phyloP scores from a whole-genome alignment of 2,329 filamentous ascomycete species.

The Cercospora brassicicola region DNA sequence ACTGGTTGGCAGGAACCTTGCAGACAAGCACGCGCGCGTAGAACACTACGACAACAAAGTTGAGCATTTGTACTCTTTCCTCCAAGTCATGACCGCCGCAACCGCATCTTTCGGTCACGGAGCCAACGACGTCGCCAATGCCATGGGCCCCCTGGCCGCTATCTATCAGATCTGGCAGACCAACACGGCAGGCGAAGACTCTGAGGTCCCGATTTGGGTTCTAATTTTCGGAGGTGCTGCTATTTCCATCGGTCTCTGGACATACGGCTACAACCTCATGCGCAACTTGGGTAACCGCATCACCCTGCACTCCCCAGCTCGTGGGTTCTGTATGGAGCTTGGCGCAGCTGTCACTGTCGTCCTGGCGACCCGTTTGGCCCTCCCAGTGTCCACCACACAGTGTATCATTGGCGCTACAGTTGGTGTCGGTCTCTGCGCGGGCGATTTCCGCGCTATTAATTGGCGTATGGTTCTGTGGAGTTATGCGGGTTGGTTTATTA shows the following conservation, averaged over 20 bases:
- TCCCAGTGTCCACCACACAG: slow-evolving; percentile 64
- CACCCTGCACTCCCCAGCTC: slow-evolving; percentile 60
- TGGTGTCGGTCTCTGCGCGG: slow-evolving; percentile 61
- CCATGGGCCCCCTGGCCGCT: slow-evolving; percentile 61
- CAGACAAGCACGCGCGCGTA: slow-evolving; percentile 51
- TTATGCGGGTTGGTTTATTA: slow-evolving; percentile 61
- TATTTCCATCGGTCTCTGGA: slow-evolving; percentile 59
- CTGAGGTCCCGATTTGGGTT: slow-evolving; percentile 61
- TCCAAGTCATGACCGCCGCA: slow-evolving; percentile 67
- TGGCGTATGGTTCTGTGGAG: slow-evolving; percentile 60
- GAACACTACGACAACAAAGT: slow-evolving; percentile 61
- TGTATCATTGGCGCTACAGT: slow-evolving; percentile 63
- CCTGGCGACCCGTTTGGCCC: slow-evolving; percentile 60
- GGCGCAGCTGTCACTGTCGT: slow-evolving; percentile 62
- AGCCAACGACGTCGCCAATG: slow-evolving; percentile 63
- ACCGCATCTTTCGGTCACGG: slow-evolving; percentile 70
- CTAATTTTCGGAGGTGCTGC: slow-evolving; percentile 55
- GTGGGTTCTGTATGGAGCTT: slow-evolving; percentile 61
- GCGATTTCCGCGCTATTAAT: slow-evolving; percentile 58
- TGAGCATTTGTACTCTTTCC: slow-evolving; percentile 64
- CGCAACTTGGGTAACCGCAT: slow-evolving; percentile 60
- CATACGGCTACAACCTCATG: slow-evolving; percentile 65
- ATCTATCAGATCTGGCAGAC: slow-evolving; percentile 60
- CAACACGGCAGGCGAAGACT: slow-evolving; percentile 47
- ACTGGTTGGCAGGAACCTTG: slow-evolving; percentile 26